These are phyloP conservation scores for Acanthochlamys bracteata DNA, from an alignment of 106 monocot species.

Conservation along the genomic window DNA sequence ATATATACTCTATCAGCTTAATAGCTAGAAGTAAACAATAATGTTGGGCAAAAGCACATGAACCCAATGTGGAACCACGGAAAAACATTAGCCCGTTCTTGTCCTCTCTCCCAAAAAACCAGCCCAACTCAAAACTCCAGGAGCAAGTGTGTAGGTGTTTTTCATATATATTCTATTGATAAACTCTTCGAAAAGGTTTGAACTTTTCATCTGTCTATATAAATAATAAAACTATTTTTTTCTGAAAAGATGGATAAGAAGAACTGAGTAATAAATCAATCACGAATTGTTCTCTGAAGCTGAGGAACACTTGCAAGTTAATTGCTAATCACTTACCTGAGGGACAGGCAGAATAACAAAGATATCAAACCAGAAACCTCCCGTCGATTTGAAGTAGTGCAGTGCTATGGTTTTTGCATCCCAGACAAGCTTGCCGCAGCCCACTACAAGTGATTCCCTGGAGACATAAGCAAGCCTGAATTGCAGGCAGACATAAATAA, in stretches of 20 bases:
- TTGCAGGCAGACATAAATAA: slow-evolving; percentile 63
- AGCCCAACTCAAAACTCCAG: too few relatives aligned
- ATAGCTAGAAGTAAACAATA: too few relatives aligned
- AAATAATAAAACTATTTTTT: too few relatives aligned
- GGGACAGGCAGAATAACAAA: slow-evolving; percentile 78
- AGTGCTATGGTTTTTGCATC: slow-evolving; percentile 47
- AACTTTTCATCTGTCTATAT: too few relatives aligned
- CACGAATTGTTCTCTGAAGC: too few relatives aligned
- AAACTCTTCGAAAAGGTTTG: too few relatives aligned
- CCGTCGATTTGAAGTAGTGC: slow-evolving; percentile 52
- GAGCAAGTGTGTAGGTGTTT: background rate
- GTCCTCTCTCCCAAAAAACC: background rate
- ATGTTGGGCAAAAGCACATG: too few relatives aligned
- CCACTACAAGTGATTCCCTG: slow-evolving; percentile 77
- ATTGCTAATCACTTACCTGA: slow-evolving; percentile 34
- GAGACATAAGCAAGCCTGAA: slow-evolving; percentile 79
- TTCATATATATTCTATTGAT: background rate
- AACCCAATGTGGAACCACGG: background rate
- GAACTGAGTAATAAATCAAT: too few relatives aligned
- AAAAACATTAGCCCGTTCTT: background rate
- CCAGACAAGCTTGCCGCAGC: slow-evolving; percentile 92
- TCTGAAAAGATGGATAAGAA: too few relatives aligned
- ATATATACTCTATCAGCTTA: too few relatives aligned
- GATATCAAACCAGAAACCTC: slow-evolving; percentile 72
- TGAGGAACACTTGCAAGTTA: too few relatives aligned